Evolutionary conservation across 2,329 filamentous ascomycete species (phyloP).

Genomic region (Alternaria incomplexa): DNA sequence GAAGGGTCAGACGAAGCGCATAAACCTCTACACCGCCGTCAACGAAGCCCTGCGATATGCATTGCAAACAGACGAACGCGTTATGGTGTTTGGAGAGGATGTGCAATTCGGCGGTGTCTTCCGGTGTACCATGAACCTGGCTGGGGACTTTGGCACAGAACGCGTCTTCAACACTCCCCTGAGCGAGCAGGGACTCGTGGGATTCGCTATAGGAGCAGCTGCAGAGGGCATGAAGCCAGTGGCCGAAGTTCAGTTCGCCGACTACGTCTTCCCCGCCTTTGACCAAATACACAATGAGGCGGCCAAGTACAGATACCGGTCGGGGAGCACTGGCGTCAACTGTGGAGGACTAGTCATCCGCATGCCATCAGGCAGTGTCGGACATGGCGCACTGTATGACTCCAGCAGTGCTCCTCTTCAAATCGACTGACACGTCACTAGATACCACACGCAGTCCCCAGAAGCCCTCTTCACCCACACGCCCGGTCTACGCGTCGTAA

Average conservation of each 20-base stretch:
- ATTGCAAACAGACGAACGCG: conserved; percentile 80
- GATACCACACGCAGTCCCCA: conserved; percentile 86
- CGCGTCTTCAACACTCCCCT: conserved; percentile 96
- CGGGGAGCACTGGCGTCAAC: conserved; percentile 59
- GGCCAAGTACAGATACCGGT: conserved; percentile 82
- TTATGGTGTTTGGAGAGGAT: conserved; percentile 94
- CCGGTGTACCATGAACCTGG: conserved; percentile 87
- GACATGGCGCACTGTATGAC: conserved; percentile 75
- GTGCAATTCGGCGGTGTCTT: conserved; percentile 98
- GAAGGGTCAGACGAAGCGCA: conserved; percentile 76
- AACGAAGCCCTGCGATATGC: conserved; percentile 87
- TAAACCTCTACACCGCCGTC: conserved; percentile 94
- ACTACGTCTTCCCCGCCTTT: conserved; percentile 92
- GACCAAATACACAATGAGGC: conserved; percentile 95
- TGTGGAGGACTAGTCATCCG: conserved; percentile 83
- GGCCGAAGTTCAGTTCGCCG: conserved; percentile 94
- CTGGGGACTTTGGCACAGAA: conserved; percentile 83
- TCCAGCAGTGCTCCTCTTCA: too few relatives aligned
- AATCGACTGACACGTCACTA: conserved; percentile 24
- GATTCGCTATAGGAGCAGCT: conserved; percentile 89
- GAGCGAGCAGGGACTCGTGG: conserved; percentile 91
- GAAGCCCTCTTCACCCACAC: conserved; percentile 89
- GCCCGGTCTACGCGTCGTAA: conserved; percentile 82
- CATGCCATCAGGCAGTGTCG: conserved; percentile 90
- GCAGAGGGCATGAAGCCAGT: conserved; percentile 91